phyloP scores from a whole-genome alignment of 2,329 filamentous ascomycete species.

The Fusarium setosum region DNA sequence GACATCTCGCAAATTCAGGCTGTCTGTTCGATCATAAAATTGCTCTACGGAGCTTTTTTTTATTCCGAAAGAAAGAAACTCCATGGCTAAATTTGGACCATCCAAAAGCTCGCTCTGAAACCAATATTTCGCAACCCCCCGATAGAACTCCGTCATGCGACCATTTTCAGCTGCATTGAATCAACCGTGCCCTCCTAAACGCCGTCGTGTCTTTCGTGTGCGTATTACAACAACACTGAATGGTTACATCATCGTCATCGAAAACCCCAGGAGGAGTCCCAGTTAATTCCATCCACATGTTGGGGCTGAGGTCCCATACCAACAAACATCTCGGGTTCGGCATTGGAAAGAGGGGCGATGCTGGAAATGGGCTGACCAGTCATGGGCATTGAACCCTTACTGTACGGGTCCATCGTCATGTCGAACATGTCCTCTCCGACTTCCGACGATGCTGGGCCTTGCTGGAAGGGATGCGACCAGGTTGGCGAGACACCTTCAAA shows the following conservation, averaged over 20 bases:
- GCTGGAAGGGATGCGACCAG: constrained; percentile 39
- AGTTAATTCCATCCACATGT: constrained; percentile 19
- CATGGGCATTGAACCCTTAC: constrained; percentile 25
- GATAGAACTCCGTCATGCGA: neutral
- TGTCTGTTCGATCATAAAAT: neutral
- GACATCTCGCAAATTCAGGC: neutral
- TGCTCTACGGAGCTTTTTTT: constrained; percentile 7
- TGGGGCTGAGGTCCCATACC: constrained; percentile 22
- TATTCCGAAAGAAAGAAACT: neutral
- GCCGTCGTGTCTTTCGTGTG: neutral
- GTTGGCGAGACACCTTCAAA: constrained; percentile 31
- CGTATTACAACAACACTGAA: neutral
- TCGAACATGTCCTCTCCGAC: constrained; percentile 38
- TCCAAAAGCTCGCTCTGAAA: constrained; percentile 1
- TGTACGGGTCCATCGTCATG: constrained; percentile 31
- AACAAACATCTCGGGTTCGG: constrained; percentile 25
- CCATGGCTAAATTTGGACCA: neutral
- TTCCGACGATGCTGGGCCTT: constrained; percentile 32
- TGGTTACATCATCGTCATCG: constrained; percentile 7
- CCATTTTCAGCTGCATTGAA: constrained; percentile 1
- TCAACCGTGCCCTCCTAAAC: neutral
- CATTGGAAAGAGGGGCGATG: constrained; percentile 8
- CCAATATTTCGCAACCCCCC: neutral
- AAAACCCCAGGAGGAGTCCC: constrained; percentile 37
- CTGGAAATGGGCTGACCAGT: constrained; percentile 17